Evolutionary conservation across 192 early-diverging fungal genomes (phyloP).

Genomic region (Coemansia sp.): DNA sequence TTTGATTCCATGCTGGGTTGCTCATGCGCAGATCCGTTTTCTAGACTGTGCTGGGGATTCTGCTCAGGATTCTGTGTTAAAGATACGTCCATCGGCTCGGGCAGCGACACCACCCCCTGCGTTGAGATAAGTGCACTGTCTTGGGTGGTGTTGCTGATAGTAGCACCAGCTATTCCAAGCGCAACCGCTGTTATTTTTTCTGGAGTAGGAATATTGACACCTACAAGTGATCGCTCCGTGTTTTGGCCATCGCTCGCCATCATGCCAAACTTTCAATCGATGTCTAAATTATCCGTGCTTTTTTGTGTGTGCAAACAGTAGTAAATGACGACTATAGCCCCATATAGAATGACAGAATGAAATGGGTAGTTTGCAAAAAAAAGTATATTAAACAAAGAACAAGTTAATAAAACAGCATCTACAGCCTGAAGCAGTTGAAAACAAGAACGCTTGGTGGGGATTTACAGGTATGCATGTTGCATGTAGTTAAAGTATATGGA

Average conservation of each 20-base stretch:
- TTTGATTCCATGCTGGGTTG: slow-evolving; percentile 3
- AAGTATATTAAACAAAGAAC: slow-evolving; percentile 6
- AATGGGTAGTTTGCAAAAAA: not conserved
- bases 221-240: slow-evolving; percentile 20
- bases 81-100: not conserved
- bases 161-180: not conserved
- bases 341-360: not conserved
- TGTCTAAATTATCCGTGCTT: not conserved
- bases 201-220: slow-evolving; percentile 32
- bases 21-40: not conserved
- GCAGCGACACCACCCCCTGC: not conserved
- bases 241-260: slow-evolving; percentile 32
- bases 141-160: not conserved
- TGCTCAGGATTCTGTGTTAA: not conserved
- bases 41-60: not conserved
- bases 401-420: not conserved
- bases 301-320: not conserved
- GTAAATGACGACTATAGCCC: not conserved
- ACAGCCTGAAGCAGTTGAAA: not conserved
- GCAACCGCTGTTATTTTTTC: slow-evolving; percentile 32
- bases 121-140: not conserved
- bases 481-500: not conserved
- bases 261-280: slow-evolving; percentile 6
- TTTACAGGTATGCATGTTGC: not conserved
- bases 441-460: not conserved